phyloP scores from a whole-genome alignment of 495 filamentous ascomycete genomes.

The Apiosordaria backusii region DNA sequence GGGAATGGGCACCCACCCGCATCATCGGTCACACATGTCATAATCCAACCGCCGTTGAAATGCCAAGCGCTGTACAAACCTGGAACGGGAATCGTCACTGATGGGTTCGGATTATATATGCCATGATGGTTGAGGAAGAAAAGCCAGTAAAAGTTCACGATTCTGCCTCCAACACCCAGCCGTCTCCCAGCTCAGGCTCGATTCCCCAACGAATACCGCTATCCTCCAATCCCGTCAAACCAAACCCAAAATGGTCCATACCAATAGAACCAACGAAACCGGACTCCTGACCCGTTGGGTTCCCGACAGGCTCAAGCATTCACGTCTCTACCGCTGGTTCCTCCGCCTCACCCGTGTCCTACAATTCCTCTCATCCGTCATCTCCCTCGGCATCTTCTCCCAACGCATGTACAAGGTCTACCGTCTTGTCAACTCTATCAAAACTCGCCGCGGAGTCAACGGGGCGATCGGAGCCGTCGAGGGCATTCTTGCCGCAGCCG shows the following conservation, averaged over 20 bases:
- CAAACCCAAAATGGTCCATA: not conserved
- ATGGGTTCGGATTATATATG: not conserved
- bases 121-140: no score
- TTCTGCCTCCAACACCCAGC: no score
- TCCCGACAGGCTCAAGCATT: constrained; percentile 25
- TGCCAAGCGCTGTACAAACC: not conserved
- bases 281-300: constrained; percentile 32
- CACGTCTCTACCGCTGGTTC: constrained; percentile 23
- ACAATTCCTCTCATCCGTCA: constrained; percentile 35
- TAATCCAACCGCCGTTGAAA: not conserved
- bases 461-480: constrained; percentile 32
- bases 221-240: no score
- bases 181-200: no score
- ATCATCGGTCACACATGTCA: not conserved
- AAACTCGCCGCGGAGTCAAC: constrained; percentile 25
- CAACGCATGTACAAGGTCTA: constrained; percentile 32
- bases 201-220: no score
- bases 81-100: not conserved
- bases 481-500: constrained; percentile 36
- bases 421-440: constrained; percentile 26
- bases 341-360: constrained; percentile 31
- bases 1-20: not conserved
- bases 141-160: no score
- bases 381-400: constrained; percentile 39
- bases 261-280: constrained; percentile 9